Conservation (phyloP, 2,329 filamentous ascomycete species). For the Colletotrichum ledebouriae region DNA sequence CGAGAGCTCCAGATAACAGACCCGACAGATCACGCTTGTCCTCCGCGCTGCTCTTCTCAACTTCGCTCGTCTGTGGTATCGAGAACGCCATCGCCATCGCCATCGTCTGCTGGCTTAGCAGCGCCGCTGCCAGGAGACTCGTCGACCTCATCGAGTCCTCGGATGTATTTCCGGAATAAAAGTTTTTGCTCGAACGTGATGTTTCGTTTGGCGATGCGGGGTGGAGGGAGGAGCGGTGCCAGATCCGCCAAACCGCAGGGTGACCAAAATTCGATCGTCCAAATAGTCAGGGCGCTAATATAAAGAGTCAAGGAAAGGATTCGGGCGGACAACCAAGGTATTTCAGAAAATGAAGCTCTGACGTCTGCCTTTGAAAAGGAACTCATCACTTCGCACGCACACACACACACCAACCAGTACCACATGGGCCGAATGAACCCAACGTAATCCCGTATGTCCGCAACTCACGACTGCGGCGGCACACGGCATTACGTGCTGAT, state of each 20-base stretch:
- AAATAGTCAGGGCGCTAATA: neutral
- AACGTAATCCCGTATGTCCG: constrained; percentile 8
- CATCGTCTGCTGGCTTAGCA: constrained; percentile 21
- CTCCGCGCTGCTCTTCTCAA: neutral
- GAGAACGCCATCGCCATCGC: constrained; percentile 28
- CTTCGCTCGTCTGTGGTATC: constrained; percentile 4
- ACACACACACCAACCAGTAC: neutral
- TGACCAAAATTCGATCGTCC: neutral
- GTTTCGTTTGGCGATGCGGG: constrained; percentile 1
- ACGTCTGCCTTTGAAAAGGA: constrained; percentile 8
- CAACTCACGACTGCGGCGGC: neutral
- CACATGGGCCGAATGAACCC: constrained; percentile 5
- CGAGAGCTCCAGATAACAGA: constrained; percentile 31
- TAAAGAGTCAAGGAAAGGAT: neutral
- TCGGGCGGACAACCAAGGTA: constrained; percentile 16
- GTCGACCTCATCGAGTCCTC: constrained; percentile 29
- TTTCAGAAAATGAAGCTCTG: constrained; percentile 31
- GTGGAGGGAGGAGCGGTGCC: neutral
- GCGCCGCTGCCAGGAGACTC: constrained; percentile 22
- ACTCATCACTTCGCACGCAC: constrained; percentile 6
- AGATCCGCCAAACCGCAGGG: constrained; percentile 21
- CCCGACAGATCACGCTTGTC: constrained; percentile 32
- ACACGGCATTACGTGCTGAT: constrained; percentile 18
- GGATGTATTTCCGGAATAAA: neutral
- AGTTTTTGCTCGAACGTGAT: neutral